A percentile compares a stretch with the other conserved stretches of the same genome.
Conservation (phyloP, 176 grass and related monocot species). For the Luzula sylvatica region DNA sequence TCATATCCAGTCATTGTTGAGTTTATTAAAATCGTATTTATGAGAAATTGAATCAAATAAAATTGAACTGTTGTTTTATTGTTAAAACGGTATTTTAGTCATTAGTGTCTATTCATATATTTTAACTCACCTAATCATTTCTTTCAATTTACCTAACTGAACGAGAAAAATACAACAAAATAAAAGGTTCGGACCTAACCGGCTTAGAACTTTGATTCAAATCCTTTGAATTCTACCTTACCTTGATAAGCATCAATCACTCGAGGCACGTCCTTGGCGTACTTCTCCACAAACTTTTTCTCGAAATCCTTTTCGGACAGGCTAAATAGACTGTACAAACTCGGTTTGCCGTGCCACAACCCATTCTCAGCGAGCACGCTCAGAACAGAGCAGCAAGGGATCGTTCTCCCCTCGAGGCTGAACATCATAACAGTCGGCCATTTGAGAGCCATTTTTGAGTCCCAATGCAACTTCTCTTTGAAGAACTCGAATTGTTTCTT, state of each 20-base stretch:
- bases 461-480: conserved; percentile 18
- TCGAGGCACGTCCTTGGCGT: background rate
- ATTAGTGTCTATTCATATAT: too few species aligned
- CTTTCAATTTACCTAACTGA: too few species aligned
- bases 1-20: too few species aligned
- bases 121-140: too few species aligned
- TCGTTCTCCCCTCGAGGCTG: conserved; percentile 21
- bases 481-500: conserved; percentile 14
- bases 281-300: conserved; percentile 11
- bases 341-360: background rate
- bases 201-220: background rate
- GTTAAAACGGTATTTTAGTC: too few species aligned
- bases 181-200: too few species aligned
- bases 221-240: background rate
- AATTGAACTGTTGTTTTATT: too few species aligned
- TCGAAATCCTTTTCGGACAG: conserved; percentile 1
- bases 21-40: too few species aligned
- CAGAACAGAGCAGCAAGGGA: conserved; percentile 24
- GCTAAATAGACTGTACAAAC: background rate
- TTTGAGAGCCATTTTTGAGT: background rate
- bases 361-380: background rate
- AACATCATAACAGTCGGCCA: conserved; percentile 3
- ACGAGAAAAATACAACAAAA: too few species aligned
- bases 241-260: conserved; percentile 9
- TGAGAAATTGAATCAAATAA: too few species aligned